These are phyloP conservation scores for Cryphonectria carpinicola DNA, from an alignment of 2,329 filamentous ascomycete genomes.

Conservation along the genomic window DNA sequence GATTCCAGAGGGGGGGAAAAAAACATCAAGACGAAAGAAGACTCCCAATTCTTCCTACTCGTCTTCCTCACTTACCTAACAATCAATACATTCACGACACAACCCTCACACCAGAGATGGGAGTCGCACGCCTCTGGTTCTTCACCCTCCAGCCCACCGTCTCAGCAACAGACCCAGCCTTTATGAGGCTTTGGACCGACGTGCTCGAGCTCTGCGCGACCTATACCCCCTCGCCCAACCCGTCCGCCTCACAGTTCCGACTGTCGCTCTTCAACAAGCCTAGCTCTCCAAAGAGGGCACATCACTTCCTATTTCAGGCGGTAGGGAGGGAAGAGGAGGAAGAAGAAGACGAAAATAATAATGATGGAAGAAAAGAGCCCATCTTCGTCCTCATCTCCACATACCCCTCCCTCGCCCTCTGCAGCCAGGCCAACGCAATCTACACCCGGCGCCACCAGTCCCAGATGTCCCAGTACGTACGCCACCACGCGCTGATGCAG, in stretches of 20 bases:
- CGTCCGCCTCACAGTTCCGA: conserved; percentile 13
- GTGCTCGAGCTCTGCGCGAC: conserved; percentile 27
- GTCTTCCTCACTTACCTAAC: neutral
- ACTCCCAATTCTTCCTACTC: neutral
- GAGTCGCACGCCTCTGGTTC: conserved; percentile 29
- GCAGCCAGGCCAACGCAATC: conserved; percentile 25
- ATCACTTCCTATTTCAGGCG: conserved; percentile 29
- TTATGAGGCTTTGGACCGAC: conserved; percentile 20
- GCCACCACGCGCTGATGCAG: conserved; percentile 21
- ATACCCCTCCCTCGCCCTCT: conserved; percentile 28
- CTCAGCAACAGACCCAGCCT: conserved; percentile 23
- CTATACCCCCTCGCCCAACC: conserved; percentile 20
- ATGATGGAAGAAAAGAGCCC: neutral
- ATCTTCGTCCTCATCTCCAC: conserved; percentile 26
- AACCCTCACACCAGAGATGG: conserved; percentile 11
- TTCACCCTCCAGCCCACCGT: conserved; percentile 24
- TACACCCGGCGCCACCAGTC: conserved; percentile 22
- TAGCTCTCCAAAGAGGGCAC: conserved; percentile 12
- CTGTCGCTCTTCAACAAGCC: conserved; percentile 15
- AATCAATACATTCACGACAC: neutral
- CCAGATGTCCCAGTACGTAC: conserved; percentile 17
- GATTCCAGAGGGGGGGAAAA: neutral
- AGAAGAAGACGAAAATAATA: neutral
- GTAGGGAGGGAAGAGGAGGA: no score
- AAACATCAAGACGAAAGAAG: neutral